These are phyloP conservation scores for Leptosphaerulina australis DNA, from an alignment of 2,329 filamentous ascomycete genomes.

Conservation along the genomic window DNA sequence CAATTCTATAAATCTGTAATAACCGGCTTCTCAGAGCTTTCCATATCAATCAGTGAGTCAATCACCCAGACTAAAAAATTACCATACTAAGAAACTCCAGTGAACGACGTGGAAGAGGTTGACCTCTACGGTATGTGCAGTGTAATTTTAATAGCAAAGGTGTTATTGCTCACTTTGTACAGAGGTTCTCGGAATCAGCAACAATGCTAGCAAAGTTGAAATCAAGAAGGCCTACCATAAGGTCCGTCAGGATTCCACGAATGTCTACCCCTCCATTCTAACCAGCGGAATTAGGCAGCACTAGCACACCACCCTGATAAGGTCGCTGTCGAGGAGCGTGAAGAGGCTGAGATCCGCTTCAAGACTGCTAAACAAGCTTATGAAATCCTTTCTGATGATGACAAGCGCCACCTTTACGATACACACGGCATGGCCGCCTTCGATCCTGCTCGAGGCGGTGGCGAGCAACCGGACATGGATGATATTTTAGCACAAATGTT, in stretches of 20 bases:
- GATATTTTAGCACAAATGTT: conserved; percentile 96
- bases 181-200: conserved; percentile 82
- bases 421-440: conserved; percentile 95
- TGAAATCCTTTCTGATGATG: conserved; percentile 95
- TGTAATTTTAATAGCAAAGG: background rate
- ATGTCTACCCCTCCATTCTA: conserved; percentile 6
- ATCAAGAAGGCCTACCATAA: conserved; percentile 98
- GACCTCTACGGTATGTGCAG: conserved; percentile 61
- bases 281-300: conserved; percentile 66
- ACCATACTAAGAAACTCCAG: conserved; percentile 1
- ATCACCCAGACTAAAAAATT: background rate
- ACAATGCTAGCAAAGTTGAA: conserved; percentile 73
- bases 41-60: too few species aligned
- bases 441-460: conserved; percentile 73
- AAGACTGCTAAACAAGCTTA: conserved; percentile 93
- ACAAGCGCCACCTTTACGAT: conserved; percentile 91
- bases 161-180: conserved; percentile 14
- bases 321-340: conserved; percentile 82
- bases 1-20: conserved; percentile 3
- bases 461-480: conserved; percentile 77
- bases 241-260: conserved; percentile 57
- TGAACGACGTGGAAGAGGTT: conserved; percentile 54
- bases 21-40: too few species aligned
- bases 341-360: conserved; percentile 87
- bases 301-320: conserved; percentile 94